Conservation (phyloP, 345 rosid species). For the Diplotaxis tenuifolia region DNA sequence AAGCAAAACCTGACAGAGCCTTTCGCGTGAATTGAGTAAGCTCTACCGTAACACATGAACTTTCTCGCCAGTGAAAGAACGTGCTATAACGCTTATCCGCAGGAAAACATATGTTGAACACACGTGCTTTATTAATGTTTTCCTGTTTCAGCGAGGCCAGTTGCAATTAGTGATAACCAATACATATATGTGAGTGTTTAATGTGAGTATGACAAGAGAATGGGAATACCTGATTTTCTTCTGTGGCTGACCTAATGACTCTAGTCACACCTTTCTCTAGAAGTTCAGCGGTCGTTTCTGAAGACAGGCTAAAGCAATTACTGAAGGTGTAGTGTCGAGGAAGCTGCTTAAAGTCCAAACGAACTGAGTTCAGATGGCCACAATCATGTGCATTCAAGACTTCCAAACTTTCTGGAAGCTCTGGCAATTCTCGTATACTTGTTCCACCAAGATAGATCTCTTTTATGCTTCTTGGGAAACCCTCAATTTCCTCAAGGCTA, state of each 20-base stretch:
- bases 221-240: too few relatives aligned
- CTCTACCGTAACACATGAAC: too few relatives aligned
- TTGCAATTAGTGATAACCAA: too few relatives aligned
- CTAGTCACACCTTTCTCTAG: not conserved
- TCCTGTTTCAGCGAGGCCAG: too few relatives aligned
- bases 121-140: too few relatives aligned
- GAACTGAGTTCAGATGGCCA: not conserved
- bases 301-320: conserved; percentile 5
- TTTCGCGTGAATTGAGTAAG: too few relatives aligned
- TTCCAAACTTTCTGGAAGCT: conserved; percentile 12
- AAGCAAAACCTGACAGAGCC: not conserved
- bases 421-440: not conserved
- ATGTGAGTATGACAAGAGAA: too few relatives aligned
- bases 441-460: conserved; percentile 23
- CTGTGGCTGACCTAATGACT: not conserved
- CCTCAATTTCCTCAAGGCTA: not conserved
- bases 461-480: conserved; percentile 4
- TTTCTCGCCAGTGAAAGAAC: too few relatives aligned
- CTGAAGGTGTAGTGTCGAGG: conserved; percentile 13
- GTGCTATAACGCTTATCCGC: too few relatives aligned
- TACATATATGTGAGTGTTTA: too few relatives aligned
- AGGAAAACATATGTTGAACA: too few relatives aligned
- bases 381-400: conserved; percentile 16
- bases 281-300: conserved; percentile 11
- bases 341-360: not conserved